Evolutionary conservation across 1,284 basidiomycete species (phyloP).

Genomic region (Malassezia globosa): DNA sequence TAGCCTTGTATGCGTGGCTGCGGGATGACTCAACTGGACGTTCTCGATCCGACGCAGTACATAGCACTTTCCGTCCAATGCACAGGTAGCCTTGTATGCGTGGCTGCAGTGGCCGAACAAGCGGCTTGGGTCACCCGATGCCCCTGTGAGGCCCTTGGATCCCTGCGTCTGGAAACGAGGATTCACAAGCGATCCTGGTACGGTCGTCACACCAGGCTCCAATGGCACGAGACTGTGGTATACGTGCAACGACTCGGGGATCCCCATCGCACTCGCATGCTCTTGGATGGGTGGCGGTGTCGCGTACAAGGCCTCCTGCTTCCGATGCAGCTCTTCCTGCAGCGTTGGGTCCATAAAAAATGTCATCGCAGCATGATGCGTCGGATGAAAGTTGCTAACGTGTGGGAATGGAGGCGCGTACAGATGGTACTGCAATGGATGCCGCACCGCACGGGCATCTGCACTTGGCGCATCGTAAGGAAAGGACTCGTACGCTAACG

Average conservation of each 20-base stretch:
- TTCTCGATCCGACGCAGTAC: constrained; percentile 74
- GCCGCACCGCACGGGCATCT: constrained; percentile 18
- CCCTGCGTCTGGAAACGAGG: constrained; percentile 31
- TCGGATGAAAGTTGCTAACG: constrained; percentile 50
- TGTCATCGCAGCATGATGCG: constrained; percentile 48
- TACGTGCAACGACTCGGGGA: constrained; percentile 79
- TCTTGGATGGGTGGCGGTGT: constrained; percentile 30
- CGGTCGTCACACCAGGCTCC: constrained; percentile 49
- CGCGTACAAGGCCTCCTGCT: constrained; percentile 63
- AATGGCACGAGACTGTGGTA: constrained; percentile 79
- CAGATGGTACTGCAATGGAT: constrained; percentile 72
- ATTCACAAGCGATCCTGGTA: constrained; percentile 26
- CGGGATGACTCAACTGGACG: constrained; percentile 60
- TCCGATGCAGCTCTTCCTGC: constrained; percentile 66
- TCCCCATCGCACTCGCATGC: constrained; percentile 50
- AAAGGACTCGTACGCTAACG: constrained; percentile 4
- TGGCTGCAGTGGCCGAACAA: constrained; percentile 58
- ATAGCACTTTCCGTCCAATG: constrained; percentile 67
- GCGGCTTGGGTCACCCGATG: constrained; percentile 36
- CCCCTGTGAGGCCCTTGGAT: constrained; percentile 25
- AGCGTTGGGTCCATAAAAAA: constrained; percentile 64
- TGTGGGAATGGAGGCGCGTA: constrained; percentile 61
- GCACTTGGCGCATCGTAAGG: not conserved
- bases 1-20: constrained; percentile 71
- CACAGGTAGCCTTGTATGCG: constrained; percentile 70